Conservation (phyloP, 2,329 filamentous ascomycete genomes). For the Fusarium mexicanum region DNA sequence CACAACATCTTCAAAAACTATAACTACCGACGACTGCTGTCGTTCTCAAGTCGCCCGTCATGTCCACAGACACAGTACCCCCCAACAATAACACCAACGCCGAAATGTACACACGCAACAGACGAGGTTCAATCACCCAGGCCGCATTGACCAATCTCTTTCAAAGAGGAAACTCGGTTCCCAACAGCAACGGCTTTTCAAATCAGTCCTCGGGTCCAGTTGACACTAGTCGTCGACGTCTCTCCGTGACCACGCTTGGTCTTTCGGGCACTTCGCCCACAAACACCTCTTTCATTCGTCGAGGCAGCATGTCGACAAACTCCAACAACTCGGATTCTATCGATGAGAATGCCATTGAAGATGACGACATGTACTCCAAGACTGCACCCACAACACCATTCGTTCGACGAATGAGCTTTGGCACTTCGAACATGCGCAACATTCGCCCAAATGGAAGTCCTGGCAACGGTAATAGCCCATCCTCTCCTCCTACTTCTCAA, state of each 20-base stretch:
- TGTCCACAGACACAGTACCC: conserved; percentile 49
- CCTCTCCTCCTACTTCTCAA: conserved; percentile 50
- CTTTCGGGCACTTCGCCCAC: conserved; percentile 77
- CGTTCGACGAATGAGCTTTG: conserved; percentile 88
- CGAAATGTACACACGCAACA: conserved; percentile 57
- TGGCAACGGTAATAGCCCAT: conserved; percentile 69
- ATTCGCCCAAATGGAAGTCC: conserved; percentile 65
- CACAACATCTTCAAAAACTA: conserved; percentile 40
- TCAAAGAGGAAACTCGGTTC: conserved; percentile 63
- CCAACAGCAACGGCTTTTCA: conserved; percentile 56
- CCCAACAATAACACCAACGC: conserved; percentile 44
- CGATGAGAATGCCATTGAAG: conserved; percentile 79
- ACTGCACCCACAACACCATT: conserved; percentile 78
- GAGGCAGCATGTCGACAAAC: conserved; percentile 76
- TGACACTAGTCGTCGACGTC: conserved; percentile 71
- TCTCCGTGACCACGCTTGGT: conserved; percentile 79
- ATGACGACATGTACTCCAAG: conserved; percentile 68
- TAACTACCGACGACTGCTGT: conserved; percentile 41
- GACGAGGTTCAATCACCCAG: conserved; percentile 66
- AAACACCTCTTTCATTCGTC: conserved; percentile 65
- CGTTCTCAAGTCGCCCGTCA: conserved; percentile 34
- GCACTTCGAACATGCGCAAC: conserved; percentile 76
- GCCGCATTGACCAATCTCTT: conserved; percentile 68
- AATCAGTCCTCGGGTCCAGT: conserved; percentile 52
- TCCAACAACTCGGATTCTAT: conserved; percentile 65